phyloP scores from a whole-genome alignment of 1,284 basidiomycete genomes.

The Rhodotorula sp. region DNA sequence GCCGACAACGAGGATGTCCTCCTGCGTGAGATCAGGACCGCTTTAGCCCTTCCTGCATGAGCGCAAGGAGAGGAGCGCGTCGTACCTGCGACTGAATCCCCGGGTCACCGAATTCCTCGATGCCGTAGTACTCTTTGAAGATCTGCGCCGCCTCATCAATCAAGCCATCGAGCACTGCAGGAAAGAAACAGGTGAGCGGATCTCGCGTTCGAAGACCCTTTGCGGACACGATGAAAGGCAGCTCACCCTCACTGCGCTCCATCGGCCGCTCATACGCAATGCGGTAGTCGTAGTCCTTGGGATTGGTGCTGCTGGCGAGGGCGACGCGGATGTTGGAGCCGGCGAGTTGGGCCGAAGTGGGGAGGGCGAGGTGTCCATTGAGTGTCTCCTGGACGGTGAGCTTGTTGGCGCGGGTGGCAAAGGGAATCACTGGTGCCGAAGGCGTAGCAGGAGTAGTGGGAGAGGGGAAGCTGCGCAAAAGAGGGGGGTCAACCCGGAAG shows the following conservation, averaged over 20 bases:
- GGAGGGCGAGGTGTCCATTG: slow-evolving; percentile 41
- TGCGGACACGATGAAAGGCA: not conserved
- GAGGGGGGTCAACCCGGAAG: not conserved
- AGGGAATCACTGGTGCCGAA: slow-evolving; percentile 27
- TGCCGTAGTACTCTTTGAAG: slow-evolving; percentile 67
- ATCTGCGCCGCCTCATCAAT: slow-evolving; percentile 80
- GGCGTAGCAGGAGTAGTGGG: slow-evolving; percentile 21
- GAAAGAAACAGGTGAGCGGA: accelerated
- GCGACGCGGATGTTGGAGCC: slow-evolving; percentile 25
- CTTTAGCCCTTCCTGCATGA: too few species aligned
- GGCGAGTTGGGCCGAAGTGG: slow-evolving; percentile 19
- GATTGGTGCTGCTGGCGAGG: slow-evolving; percentile 33
- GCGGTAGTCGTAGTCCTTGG: slow-evolving; percentile 56
- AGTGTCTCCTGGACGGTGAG: slow-evolving; percentile 41
- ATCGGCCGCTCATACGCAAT: slow-evolving; percentile 91
- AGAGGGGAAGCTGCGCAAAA: slow-evolving; percentile 12
- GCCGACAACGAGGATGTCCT: slow-evolving; percentile 74
- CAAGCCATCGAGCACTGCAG: slow-evolving; percentile 70
- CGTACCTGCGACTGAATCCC: slow-evolving; percentile 66
- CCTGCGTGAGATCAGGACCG: slow-evolving; percentile 54
- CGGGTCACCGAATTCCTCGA: slow-evolving; percentile 73
- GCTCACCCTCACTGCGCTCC: slow-evolving; percentile 73
- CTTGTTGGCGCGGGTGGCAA: slow-evolving; percentile 17
- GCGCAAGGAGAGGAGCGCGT: slow-evolving; percentile 8
- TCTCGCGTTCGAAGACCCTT: too few species aligned